Base-by-base conservation (phyloP, 2,329 filamentous ascomycete species). In the Curvularia eragrostidis region DNA sequence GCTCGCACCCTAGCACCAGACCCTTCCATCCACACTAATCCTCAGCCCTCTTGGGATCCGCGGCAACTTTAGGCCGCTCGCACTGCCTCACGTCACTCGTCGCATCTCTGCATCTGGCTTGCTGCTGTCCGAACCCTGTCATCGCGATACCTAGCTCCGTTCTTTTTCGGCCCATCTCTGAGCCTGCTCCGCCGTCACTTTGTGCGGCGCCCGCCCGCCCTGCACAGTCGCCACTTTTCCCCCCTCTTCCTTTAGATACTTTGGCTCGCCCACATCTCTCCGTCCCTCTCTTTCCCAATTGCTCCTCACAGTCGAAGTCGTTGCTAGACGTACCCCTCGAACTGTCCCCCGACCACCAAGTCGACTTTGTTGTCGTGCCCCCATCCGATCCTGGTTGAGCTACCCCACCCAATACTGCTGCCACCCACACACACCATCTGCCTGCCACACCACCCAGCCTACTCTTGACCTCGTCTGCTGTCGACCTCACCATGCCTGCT, bases 401-500 rank as follows among this genome's bases (percentile, higher is more conserved):
- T 47, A 56, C 53, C 53, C 57, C 54, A 58, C 58, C 56, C 48
- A 62, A n/a, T n/a, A n/a, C n/a, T 10, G 15, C 24, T 28, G 42
- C 23, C 24, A 24, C 15, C 42, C 54, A 63, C 59, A 36, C 58
- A 53, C 43, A 52, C 54, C 58, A 26, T 19, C 54, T 54, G 18
- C 13, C 54, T 61, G 63, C 62, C 62, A 62, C 52, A 34, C 44
- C 32, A 48, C 44, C 49, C 24, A 26, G 13, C 21, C 34, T 13
- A 23, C 10, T 21, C 7, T n/a, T 48, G 28, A 48, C 44, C 39
- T 44, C 44, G 7, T 26, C 24, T 39, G 42, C 36, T 41, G 24
- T 54, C 24, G 32, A 48, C 19, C 36, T 54, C 52, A 72, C 44
- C 54, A 77, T 81, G 75, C 78, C 79, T 74, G 74, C 77, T 66